Evolutionary conservation across 345 rosid species (phyloP).

Genomic region (Euphorbia tirucalli): DNA sequence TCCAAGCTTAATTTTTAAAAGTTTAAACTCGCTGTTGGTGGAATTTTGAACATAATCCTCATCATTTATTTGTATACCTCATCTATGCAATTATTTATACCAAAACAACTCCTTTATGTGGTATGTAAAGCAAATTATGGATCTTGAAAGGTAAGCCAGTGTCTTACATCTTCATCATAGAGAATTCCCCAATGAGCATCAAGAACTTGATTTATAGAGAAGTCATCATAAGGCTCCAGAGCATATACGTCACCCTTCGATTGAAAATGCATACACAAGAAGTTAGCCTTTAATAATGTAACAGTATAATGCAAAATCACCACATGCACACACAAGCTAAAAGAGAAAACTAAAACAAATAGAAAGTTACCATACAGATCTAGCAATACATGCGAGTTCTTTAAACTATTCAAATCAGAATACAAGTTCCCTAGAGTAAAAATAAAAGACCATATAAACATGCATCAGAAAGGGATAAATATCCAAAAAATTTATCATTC

Average conservation of each 20-base stretch:
- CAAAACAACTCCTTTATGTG: too few relatives aligned
- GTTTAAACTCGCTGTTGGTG: too few relatives aligned
- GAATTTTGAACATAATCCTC: too few relatives aligned
- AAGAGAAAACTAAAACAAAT: conserved; percentile 1
- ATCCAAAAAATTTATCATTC: background rate
- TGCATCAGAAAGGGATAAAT: background rate
- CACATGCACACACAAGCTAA: background rate
- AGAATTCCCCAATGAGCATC: conserved; percentile 96
- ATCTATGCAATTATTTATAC: too few relatives aligned
- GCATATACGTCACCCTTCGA: conserved; percentile 93
- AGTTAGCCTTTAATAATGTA: background rate
- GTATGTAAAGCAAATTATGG: background rate
- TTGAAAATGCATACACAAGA: conserved; percentile 12
- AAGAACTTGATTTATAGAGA: conserved; percentile 53
- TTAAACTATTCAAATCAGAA: background rate
- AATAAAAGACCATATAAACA: background rate
- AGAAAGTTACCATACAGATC: background rate
- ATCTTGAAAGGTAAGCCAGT: background rate
- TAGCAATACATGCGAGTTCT: background rate
- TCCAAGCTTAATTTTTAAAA: too few relatives aligned
- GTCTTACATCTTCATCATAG: conserved; percentile 77
- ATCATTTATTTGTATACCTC: too few relatives aligned
- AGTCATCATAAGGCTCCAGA: conserved; percentile 60
- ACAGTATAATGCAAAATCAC: conserved; percentile 4
- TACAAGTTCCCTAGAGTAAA: background rate